Base-by-base conservation (phyloP, 352 stramenopile species). In the Pythium aristosporum region DNA sequence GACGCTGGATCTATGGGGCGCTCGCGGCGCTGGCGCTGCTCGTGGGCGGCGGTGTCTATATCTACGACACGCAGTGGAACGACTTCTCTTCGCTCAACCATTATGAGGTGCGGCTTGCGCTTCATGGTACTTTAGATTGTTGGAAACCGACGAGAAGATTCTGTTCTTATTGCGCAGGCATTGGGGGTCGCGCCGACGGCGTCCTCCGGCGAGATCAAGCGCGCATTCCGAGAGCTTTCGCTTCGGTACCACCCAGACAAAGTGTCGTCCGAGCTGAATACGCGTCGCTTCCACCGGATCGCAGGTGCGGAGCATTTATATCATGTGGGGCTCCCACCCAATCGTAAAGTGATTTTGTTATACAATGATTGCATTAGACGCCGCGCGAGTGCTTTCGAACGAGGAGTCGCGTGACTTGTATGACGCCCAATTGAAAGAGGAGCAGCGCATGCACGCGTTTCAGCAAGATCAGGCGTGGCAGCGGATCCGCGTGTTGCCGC, bases 201-300 rank as follows among this genome's bases (percentile, higher is more conserved):
- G 34, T 63, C 67, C 5, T 57, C 64, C 30, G 55, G 41, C 6
- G 74, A 84, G 48, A 77, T 87, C 66, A 87, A 84, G 73, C 74
- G 76, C 44, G 75, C 77, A 1, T 94, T 89, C 57, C 69, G 80
- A 28, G 85, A 86, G 63, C 72, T 89, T 30, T 87, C 85, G 28
- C 66, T 94, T 30, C 81, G 79, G 46, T 89, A 84, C 46, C 85
- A 94, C 52, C 85, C 85, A 30, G 85, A 94, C 60, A 91, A 90
- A 54, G 70, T 80, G 25, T 61, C 48, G n/a, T 65, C 74, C 0
- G 76, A 74, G 42, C 50, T 82, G 9, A 65, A 65, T 41, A 68
- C 59, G 12, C 50, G 46, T 20, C 64, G 75, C 39, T 82, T 82
- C 60, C 70, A 77, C 32, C 63, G 63, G 3, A 77, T 82, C 41